Evolutionary conservation across 164 flowering plant genomes (phyloP).

Genomic region (Vitis cinerea): DNA sequence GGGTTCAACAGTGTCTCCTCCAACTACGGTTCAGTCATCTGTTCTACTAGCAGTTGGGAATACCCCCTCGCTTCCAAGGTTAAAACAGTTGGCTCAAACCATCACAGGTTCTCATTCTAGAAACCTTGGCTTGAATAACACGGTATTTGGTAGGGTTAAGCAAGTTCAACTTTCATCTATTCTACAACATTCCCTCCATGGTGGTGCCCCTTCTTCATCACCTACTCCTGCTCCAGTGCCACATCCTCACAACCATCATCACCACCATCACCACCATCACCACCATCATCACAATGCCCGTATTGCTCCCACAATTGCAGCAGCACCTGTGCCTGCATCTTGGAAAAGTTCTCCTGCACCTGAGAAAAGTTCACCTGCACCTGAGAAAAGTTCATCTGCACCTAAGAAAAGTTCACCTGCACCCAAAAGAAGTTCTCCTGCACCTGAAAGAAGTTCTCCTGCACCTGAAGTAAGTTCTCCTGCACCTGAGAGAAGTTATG

Average conservation of each 20-base stretch:
- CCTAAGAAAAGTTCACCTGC: slow-evolving; percentile 21
- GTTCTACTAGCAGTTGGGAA: slow-evolving; percentile 68
- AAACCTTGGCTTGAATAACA: slow-evolving; percentile 72
- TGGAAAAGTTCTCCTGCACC: slow-evolving; percentile 8
- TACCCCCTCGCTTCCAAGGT: slow-evolving; percentile 53
- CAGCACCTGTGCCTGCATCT: slow-evolving; percentile 28
- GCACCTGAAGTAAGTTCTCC: slow-evolving; percentile 20
- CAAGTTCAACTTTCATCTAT: slow-evolving; percentile 60
- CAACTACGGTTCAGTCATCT: slow-evolving; percentile 67
- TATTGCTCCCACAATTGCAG: slow-evolving; percentile 22
- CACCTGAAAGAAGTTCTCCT: slow-evolving; percentile 15
- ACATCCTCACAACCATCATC: slow-evolving; percentile 1
- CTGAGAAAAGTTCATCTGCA: slow-evolving; percentile 17
- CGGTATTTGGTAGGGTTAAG: slow-evolving; percentile 70
- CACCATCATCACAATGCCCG: slow-evolving; percentile 38
- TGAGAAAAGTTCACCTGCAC: slow-evolving; percentile 23
- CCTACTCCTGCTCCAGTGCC: slow-evolving; percentile 47
- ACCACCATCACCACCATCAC: slow-evolving; percentile 10
- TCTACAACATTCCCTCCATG: slow-evolving; percentile 43
- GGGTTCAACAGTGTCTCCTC: slow-evolving; percentile 79
- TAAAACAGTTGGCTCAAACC: slow-evolving; percentile 83
- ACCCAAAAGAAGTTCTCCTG: slow-evolving; percentile 10
- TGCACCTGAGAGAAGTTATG: slow-evolving; percentile 25
- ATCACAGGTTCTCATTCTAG: slow-evolving; percentile 58
- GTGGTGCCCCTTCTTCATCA: slow-evolving; percentile 16